These are phyloP conservation scores for Colletotrichum australisinense DNA, from an alignment of 2,329 filamentous ascomycete species.

Conservation along the genomic window DNA sequence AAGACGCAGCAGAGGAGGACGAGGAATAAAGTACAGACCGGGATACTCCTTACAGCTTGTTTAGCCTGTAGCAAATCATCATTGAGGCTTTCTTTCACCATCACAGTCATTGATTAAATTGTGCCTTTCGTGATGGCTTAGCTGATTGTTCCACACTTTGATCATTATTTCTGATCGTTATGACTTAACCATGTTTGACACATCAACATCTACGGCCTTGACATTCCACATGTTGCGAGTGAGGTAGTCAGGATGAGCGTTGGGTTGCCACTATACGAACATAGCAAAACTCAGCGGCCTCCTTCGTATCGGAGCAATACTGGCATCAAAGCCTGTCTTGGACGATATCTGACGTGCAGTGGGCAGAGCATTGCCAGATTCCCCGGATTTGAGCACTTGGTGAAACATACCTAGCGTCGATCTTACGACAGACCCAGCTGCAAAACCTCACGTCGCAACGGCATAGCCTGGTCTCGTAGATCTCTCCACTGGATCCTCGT, in stretches of 20 bases:
- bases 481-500: neutral
- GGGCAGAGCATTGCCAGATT: neutral
- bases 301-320: neutral
- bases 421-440: neutral
- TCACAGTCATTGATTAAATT: no score
- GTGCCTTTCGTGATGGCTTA: no score
- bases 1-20: conserved; percentile 20
- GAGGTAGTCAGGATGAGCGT: no score
- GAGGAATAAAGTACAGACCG: conserved; percentile 18
- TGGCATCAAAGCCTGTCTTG: neutral
- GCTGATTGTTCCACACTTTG: no score
- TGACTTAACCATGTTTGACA: no score
- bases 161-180: no score
- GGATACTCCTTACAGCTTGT: conserved; percentile 26
- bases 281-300: neutral
- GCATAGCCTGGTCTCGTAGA: neutral
- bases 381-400: neutral
- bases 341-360: neutral
- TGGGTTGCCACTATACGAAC: no score
- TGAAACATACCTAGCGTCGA: neutral
- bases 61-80: conserved; percentile 32
- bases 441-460: neutral
- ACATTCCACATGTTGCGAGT: no score
- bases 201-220: no score
- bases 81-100: conserved; percentile 15